Base-by-base conservation (phyloP, 495 filamentous ascomycete species). In the Xanthoparmelia taractica region DNA sequence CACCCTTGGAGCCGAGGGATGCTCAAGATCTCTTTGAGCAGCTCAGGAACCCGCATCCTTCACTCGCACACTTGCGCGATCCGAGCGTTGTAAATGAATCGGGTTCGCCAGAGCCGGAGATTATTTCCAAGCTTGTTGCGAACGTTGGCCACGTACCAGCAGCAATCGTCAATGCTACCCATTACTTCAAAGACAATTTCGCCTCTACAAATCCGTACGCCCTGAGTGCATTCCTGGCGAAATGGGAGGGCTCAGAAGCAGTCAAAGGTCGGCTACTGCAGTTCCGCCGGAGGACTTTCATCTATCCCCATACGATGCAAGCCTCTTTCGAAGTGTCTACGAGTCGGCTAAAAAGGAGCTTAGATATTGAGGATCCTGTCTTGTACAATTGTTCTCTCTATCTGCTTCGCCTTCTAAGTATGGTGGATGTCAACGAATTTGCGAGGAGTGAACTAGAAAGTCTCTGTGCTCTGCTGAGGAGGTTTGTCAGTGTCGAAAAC, bases 131-230 rank as follows among this genome's bases (percentile, higher is more conserved):
- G 38, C 29, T 59, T 29, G 27, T 41, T 41, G 20, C 38, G 17
- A 59, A 5, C 18, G 23, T 59, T 25, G 57, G 57, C 6, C 15
- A 41, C 31, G 38, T 59, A 41, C 57, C 57, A 18, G 57, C 27
- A 31, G 38, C 57, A 12, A 59, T 59, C 25, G 20, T 59, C 11
- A 45, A 59, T 25, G 37, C 37, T 8, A 29, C 57, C 20, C 57
- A 59, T 41, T 59, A 31, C 33, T 33, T 34, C 17, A 6, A 20
- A 1, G 40, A 59, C 11, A 18, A 36, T 31, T 34, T 1, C 17
- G 25, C 17, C 33, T 36, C 40, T 25, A 8, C 40, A 7, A n/a
- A 23, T 15, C 23, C 12, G 13, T 0, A 48, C 18, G 27, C 27
- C 5, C 11, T 33, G 23, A 20, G 17, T 8, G 34, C 57, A 8